phyloP scores from a whole-genome alignment of 208 protist genomes.

The Leptomonas seymouri region DNA sequence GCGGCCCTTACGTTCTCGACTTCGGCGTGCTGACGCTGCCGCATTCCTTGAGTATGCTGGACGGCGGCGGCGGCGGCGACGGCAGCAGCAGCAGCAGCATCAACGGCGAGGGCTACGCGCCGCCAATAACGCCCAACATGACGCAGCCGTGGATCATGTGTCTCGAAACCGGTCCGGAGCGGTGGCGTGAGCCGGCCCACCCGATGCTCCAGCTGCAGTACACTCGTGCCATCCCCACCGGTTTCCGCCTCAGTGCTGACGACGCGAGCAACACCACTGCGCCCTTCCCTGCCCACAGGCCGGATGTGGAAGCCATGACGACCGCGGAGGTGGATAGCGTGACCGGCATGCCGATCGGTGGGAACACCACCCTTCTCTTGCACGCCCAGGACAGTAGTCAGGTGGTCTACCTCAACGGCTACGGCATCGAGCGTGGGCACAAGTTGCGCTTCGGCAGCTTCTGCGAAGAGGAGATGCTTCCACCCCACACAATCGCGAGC shows the following conservation, averaged over 20 bases:
- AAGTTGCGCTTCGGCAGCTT: constrained; percentile 60
- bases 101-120: no score
- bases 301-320: constrained; percentile 9
- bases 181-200: constrained; percentile 56
- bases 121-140: constrained; percentile 38
- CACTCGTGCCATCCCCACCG: constrained; percentile 45
- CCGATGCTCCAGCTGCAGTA: constrained; percentile 70
- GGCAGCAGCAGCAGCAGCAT: constrained; percentile 23
- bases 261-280: constrained; percentile 71
- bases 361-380: constrained; percentile 62
- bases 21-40: constrained; percentile 63
- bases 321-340: constrained; percentile 11
- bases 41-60: constrained; percentile 32
- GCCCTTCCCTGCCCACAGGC: constrained; percentile 35
- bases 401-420: constrained; percentile 76
- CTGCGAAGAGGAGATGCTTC: constrained; percentile 45
- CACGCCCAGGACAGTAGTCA: constrained; percentile 52
- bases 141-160: constrained; percentile 81
- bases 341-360: constrained; percentile 44
- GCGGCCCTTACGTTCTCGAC: constrained; percentile 63
- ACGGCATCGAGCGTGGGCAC: constrained; percentile 65
- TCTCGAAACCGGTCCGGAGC: constrained; percentile 59
- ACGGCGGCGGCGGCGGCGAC: constrained; percentile 6
- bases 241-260: constrained; percentile 58
- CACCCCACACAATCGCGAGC: background rate